phyloP scores from a whole-genome alignment of 202 grass and related monocot genomes.

The Setaria italica region DNA sequence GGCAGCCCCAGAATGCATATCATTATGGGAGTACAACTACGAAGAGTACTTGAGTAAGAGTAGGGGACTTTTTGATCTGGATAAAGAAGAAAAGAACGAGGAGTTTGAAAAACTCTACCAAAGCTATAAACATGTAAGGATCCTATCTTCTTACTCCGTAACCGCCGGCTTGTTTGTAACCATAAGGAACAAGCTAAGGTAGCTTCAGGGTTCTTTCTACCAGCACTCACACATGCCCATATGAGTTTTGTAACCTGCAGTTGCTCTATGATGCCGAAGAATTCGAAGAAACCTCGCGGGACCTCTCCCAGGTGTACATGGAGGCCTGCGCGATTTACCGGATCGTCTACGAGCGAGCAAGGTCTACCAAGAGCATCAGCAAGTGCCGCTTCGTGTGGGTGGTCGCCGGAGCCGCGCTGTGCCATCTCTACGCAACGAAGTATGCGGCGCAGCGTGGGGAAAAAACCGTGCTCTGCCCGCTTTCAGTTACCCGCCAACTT shows the following conservation, averaged over 20 bases:
- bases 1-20: slow-evolving; percentile 20
- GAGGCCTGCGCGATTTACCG: slow-evolving; percentile 14
- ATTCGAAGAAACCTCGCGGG: not conserved
- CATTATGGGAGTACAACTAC: slow-evolving; percentile 46
- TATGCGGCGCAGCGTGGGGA: not conserved
- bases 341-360: slow-evolving; percentile 12
- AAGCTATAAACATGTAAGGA: slow-evolving; percentile 63
- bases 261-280: not conserved
- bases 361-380: not conserved
- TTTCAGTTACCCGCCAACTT: slow-evolving; percentile 16
- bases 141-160: not conserved
- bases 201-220: not conserved
- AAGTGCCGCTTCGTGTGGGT: slow-evolving; percentile 22
- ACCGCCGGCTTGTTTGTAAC: not conserved
- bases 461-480: not conserved
- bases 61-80: not conserved
- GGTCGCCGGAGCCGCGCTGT: slow-evolving; percentile 19
- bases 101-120: slow-evolving; percentile 55
- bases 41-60: slow-evolving; percentile 51
- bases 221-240: not conserved
- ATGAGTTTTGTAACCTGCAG: not conserved
- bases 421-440: slow-evolving; percentile 12
- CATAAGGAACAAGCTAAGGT: not conserved
- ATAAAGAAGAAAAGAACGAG: slow-evolving; percentile 46
- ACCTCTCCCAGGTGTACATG: not conserved